Conservation (phyloP, 1,139 yeast genomes). For the Arxiozyma heterogenica region DNA sequence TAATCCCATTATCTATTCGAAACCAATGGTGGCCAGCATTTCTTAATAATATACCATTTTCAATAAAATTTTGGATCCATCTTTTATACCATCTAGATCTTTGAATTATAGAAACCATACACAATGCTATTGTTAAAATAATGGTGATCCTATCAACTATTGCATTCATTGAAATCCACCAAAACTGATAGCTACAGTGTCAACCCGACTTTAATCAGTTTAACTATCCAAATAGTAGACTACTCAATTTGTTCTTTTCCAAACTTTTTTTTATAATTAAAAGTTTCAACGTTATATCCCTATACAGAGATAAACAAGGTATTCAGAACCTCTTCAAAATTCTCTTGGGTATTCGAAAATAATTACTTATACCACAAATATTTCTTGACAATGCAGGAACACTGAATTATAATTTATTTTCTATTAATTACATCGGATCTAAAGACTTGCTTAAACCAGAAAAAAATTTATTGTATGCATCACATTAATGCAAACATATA, state of each 20-base stretch:
- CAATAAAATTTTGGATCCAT: constrained; percentile 16
- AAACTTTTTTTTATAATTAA: background rate
- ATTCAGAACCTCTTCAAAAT: too few species aligned
- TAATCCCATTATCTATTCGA: background rate
- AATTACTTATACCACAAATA: too few species aligned
- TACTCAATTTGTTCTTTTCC: background rate
- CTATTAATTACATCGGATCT: background rate
- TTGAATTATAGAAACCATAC: constrained; percentile 17
- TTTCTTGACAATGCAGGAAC: too few species aligned
- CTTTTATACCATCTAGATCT: constrained; percentile 15
- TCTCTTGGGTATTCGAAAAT: too few species aligned
- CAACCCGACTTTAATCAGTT: background rate
- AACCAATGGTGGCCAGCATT: background rate
- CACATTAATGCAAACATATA: background rate
- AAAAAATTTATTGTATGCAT: too few species aligned
- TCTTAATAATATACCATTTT: constrained; percentile 6
- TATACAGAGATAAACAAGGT: too few species aligned
- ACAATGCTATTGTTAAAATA: background rate
- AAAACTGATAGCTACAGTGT: background rate
- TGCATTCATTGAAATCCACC: background rate
- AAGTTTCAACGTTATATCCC: too few species aligned
- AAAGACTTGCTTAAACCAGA: background rate
- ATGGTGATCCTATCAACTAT: background rate
- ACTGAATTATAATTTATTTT: too few species aligned
- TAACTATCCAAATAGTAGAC: background rate